These are phyloP conservation scores for Solanum sitiens DNA, from an alignment of 257 asterid genomes.

Conservation along the genomic window DNA sequence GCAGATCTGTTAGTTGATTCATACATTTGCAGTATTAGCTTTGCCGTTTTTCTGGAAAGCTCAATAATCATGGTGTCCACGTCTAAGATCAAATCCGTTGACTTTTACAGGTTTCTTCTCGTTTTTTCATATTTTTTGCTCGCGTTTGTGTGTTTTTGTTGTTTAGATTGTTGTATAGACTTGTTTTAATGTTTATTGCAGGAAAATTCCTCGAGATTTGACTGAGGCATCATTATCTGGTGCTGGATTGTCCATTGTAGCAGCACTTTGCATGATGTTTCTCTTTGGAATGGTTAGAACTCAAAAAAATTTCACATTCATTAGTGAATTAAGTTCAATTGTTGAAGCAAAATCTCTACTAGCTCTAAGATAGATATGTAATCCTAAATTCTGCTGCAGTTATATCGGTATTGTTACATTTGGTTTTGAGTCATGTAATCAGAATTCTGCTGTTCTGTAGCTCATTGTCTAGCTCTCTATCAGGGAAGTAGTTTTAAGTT, in stretches of 20 bases:
- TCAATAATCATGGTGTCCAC: conserved; percentile 34
- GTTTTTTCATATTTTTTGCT: not conserved
- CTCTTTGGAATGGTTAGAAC: conserved; percentile 87
- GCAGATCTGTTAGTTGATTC: conserved; percentile 12
- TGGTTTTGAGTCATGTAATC: not conserved
- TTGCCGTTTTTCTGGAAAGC: not conserved
- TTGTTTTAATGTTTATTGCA: conserved; percentile 22
- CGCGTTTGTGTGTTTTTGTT: not conserved
- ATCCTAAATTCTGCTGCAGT: not conserved
- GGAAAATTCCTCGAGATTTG: conserved; percentile 85
- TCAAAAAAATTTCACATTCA: not conserved
- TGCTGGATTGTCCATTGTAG: conserved; percentile 86
- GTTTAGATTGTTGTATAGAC: not conserved
- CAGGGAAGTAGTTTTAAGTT: not conserved
- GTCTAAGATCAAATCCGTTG: conserved; percentile 49
- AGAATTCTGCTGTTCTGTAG: not conserved
- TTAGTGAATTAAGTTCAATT: not conserved
- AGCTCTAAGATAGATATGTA: not conserved
- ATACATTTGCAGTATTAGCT: not conserved
- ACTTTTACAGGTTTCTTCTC: conserved; percentile 39
- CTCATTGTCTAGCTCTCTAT: not conserved
- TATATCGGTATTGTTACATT: not conserved
- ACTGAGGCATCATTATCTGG: conserved; percentile 90
- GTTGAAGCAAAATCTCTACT: not conserved
- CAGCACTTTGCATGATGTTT: conserved; percentile 71